Percentiles rank a stretch among this genome's conserved stretches.
Evolutionary conservation across 306 rosid species (phyloP).

Genomic region (Chamaecrista fasciculata): DNA sequence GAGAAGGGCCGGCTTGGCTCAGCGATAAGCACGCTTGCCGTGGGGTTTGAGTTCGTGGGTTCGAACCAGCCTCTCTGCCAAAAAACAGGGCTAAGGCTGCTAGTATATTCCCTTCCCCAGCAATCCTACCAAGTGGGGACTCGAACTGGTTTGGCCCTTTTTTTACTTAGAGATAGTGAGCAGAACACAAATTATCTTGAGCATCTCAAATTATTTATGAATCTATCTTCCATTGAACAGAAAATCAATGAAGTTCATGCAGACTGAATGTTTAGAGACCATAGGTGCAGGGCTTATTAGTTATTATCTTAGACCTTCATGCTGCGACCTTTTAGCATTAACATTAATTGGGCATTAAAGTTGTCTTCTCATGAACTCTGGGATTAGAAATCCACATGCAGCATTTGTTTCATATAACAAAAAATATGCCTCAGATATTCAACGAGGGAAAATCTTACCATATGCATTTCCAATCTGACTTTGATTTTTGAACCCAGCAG

Average conservation of each 20-base stretch:
- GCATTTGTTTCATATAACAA: background rate
- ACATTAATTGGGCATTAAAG: background rate
- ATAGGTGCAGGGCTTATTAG: background rate
- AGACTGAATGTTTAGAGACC: background rate
- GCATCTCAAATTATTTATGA: background rate
- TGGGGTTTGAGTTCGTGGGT: no score
- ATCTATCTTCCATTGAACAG: background rate
- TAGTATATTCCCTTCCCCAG: no score
- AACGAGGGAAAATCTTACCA: conserved; percentile 47
- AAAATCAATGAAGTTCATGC: background rate
- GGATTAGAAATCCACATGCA: background rate
- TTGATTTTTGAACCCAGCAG: conserved; percentile 88
- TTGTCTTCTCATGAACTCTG: conserved; percentile 15
- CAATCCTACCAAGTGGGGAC: no score
- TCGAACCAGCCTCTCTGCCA: no score
- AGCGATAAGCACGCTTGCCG: no score
- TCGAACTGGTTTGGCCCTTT: no score
- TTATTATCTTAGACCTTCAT: background rate
- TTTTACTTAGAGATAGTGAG: no score
- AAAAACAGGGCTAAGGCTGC: no score
- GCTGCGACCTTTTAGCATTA: background rate
- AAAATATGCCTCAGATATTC: conserved; percentile 9
- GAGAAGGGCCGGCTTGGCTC: no score
- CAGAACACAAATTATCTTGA: no score
- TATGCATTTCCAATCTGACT: conserved; percentile 94